phyloP scores from a whole-genome alignment of 331 rosid species.

The Arachis monticola region DNA sequence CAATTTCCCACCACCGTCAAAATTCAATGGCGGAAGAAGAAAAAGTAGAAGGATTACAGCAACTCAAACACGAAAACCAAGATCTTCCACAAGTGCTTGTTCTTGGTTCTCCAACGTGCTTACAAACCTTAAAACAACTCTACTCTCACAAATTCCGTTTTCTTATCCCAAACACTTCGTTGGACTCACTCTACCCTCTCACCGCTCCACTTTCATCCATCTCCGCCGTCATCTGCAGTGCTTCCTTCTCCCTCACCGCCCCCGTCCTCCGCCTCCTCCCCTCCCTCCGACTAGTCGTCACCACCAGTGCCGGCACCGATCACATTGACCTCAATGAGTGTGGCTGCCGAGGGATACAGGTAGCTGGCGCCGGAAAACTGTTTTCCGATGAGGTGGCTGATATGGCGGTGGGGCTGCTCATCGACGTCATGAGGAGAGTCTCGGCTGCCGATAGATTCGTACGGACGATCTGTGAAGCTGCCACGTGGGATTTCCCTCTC shows the following conservation, averaged over 20 bases:
- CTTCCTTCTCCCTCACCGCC: constrained; percentile 13
- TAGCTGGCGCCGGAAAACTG: constrained; percentile 41
- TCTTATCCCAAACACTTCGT: constrained; percentile 25
- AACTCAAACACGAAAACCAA: background rate
- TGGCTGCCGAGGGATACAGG: constrained; percentile 42
- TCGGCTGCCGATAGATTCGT: constrained; percentile 39
- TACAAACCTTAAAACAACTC: background rate
- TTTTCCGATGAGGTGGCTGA: constrained; percentile 61
- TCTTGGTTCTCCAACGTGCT: background rate
- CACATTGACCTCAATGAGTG: constrained; percentile 60
- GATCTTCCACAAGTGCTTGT: constrained; percentile 37
- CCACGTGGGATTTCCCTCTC: constrained; percentile 16
- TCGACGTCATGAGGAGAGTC: constrained; percentile 52
- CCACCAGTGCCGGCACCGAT: constrained; percentile 53
- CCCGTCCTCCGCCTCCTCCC: constrained; percentile 48
- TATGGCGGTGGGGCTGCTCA: constrained; percentile 52
- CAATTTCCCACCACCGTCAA: too few relatives aligned
- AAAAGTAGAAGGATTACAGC: background rate
- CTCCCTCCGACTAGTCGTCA: constrained; percentile 47
- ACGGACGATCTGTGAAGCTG: constrained; percentile 6
- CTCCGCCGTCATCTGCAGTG: constrained; percentile 34
- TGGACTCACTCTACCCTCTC: constrained; percentile 38
- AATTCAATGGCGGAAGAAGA: too few relatives aligned
- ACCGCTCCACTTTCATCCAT: constrained; percentile 33
- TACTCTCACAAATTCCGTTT: constrained; percentile 44